Conservation (phyloP, 495 filamentous ascomycete species). For the Poronia punctata region DNA sequence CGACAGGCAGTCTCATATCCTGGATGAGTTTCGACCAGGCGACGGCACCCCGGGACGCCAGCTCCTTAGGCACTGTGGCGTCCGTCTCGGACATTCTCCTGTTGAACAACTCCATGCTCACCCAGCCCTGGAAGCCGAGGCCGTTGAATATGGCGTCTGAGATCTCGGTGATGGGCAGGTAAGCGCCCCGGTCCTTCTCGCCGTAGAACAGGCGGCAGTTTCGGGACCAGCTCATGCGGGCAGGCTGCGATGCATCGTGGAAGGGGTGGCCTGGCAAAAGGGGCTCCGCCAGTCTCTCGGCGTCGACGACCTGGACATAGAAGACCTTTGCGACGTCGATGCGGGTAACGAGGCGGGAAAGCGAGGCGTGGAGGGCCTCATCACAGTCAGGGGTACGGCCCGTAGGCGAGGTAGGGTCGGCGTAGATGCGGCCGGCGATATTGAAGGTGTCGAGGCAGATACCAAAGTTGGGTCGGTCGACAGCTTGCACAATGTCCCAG, state of each 20-base stretch:
- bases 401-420: constrained; percentile 51
- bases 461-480: constrained; percentile 68
- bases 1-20: constrained; percentile 46
- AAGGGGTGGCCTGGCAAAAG: constrained; percentile 57
- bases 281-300: constrained; percentile 53
- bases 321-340: constrained; percentile 67
- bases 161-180: constrained; percentile 62
- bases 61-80: constrained; percentile 48
- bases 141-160: constrained; percentile 54
- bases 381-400: constrained; percentile 55
- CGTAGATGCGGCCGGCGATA: constrained; percentile 67
- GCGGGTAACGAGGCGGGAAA: constrained; percentile 47
- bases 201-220: constrained; percentile 73
- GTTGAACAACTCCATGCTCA: constrained; percentile 75
- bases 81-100: constrained; percentile 50
- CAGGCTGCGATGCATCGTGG: constrained; percentile 54
- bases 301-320: constrained; percentile 75
- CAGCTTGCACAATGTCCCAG: constrained; percentile 60
- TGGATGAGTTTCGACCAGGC: constrained; percentile 56
- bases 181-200: constrained; percentile 62
- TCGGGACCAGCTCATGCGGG: constrained; percentile 73
- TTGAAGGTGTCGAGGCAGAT: constrained; percentile 79
- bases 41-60: constrained; percentile 56
- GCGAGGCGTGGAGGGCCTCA: constrained; percentile 46
- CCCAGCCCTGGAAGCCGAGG: constrained; percentile 65